These are phyloP conservation scores for Globisporangium sylvaticum DNA, from an alignment of 352 stramenopile genomes.

Conservation along the genomic window DNA sequence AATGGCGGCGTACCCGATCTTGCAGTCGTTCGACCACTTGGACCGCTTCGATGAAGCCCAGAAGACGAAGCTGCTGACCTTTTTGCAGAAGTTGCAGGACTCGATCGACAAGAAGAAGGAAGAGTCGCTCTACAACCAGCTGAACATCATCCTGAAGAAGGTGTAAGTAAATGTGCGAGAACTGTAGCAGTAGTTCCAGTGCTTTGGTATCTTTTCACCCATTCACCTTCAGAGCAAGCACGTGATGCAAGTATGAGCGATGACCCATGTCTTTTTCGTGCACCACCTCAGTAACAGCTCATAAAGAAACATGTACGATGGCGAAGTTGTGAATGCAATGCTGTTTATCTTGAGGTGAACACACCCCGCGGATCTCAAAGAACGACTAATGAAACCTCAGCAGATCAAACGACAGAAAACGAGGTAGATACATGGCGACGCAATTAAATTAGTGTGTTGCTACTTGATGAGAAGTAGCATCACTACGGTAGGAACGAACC, in stretches of 20 bases:
- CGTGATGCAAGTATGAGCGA: not conserved
- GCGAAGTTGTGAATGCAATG: not conserved
- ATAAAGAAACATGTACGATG: not conserved
- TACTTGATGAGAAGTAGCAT: not conserved
- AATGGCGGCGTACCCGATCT: constrained; percentile 77
- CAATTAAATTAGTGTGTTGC: constrained; percentile 7
- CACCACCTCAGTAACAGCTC: not conserved
- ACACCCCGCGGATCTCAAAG: not conserved
- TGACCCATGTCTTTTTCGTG: not conserved
- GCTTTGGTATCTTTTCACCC: not conserved
- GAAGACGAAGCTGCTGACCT: constrained; percentile 45
- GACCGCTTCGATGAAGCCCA: constrained; percentile 61
- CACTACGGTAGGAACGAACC: not conserved
- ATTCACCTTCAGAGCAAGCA: not conserved
- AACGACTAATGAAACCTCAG: not conserved
- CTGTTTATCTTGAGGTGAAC: not conserved
- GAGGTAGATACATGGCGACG: not conserved
- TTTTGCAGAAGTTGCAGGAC: constrained; percentile 65
- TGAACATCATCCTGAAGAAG: constrained; percentile 85
- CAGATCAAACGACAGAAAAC: not conserved
- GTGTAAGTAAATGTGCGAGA: constrained; percentile 43
- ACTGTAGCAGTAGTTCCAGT: not conserved
- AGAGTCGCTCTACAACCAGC: constrained; percentile 71
- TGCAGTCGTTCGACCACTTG: constrained; percentile 80
- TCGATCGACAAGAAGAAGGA: constrained; percentile 53